phyloP scores from a whole-genome alignment of 2,329 filamentous ascomycete genomes.

The Chrysosporium queenslandicum region DNA sequence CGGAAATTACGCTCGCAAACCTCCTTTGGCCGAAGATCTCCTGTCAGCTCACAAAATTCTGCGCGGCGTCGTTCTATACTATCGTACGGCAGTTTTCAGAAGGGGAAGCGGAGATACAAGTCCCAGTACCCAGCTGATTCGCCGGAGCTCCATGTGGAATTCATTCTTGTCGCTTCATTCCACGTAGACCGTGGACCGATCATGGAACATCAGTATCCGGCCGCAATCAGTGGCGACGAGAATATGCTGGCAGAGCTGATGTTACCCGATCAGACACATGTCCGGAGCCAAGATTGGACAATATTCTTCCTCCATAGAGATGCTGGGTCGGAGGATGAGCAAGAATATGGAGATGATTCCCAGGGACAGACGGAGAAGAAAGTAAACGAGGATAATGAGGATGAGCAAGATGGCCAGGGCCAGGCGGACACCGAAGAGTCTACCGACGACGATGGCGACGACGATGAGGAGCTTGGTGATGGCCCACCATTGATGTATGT shows the following conservation, averaged over 20 bases:
- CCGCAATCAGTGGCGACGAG: conserved; percentile 91
- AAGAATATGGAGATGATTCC: conserved; percentile 49
- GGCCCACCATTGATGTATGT: conserved; percentile 94
- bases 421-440: conserved; percentile 33
- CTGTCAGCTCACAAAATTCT: conserved; percentile 38
- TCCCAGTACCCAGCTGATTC: conserved; percentile 68
- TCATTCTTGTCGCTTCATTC: conserved; percentile 94
- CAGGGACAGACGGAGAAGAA: conserved; percentile 39
- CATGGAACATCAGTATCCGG: conserved; percentile 97
- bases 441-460: conserved; percentile 34
- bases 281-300: conserved; percentile 94
- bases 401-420: conserved; percentile 35
- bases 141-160: conserved; percentile 90
- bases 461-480: conserved; percentile 38
- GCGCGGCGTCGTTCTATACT: conserved; percentile 30
- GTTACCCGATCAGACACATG: conserved; percentile 92
- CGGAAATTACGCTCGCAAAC: conserved; percentile 52
- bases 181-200: conserved; percentile 91
- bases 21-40: conserved; percentile 45
- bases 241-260: conserved; percentile 97
- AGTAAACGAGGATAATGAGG: conserved; percentile 28
- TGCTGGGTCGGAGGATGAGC: conserved; percentile 68
- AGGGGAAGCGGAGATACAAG: conserved; percentile 39
- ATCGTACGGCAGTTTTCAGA: conserved; percentile 19
- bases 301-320: conserved; percentile 99